Evolutionary conservation across 305 asterid species (phyloP).

Genomic region (Plantago coronopus): DNA sequence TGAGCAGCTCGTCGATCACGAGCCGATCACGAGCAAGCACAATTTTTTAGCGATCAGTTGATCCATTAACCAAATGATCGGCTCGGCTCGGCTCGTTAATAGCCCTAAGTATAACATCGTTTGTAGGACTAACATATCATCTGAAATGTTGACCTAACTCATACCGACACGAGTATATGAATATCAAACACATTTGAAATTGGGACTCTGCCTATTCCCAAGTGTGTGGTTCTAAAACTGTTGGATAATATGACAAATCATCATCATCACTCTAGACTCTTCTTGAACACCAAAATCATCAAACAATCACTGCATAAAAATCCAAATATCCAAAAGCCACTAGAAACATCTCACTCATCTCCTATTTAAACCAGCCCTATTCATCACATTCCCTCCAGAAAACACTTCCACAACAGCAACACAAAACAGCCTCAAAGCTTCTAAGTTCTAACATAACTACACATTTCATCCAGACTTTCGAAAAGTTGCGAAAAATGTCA

Average conservation of each 20-base stretch:
- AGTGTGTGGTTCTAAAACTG: constrained; percentile 28
- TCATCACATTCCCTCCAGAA: constrained; percentile 39
- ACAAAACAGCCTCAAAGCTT: neutral
- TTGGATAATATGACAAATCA: constrained; percentile 1
- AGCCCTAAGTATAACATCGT: too few relatives aligned
- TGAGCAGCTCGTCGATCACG: too few relatives aligned
- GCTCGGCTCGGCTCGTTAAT: too few relatives aligned
- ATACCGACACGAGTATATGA: too few relatives aligned
- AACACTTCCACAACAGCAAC: constrained; percentile 1
- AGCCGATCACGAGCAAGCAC: too few relatives aligned
- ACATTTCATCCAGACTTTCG: neutral
- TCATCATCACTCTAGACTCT: constrained; percentile 33
- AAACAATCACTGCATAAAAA: neutral
- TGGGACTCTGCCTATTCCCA: constrained; percentile 9
- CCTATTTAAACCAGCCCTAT: constrained; percentile 24
- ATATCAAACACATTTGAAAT: too few relatives aligned
- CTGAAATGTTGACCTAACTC: too few relatives aligned
- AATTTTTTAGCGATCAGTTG: too few relatives aligned
- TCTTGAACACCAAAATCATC: constrained; percentile 27
- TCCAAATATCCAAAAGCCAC: constrained; percentile 24
- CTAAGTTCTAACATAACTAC: neutral
- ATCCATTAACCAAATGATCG: too few relatives aligned
- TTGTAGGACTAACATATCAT: too few relatives aligned
- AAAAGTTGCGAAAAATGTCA: constrained; percentile 33
- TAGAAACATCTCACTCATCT: constrained; percentile 36